phyloP scores from a whole-genome alignment of 192 early-diverging fungal genomes.

The Paraglomus occultum region DNA sequence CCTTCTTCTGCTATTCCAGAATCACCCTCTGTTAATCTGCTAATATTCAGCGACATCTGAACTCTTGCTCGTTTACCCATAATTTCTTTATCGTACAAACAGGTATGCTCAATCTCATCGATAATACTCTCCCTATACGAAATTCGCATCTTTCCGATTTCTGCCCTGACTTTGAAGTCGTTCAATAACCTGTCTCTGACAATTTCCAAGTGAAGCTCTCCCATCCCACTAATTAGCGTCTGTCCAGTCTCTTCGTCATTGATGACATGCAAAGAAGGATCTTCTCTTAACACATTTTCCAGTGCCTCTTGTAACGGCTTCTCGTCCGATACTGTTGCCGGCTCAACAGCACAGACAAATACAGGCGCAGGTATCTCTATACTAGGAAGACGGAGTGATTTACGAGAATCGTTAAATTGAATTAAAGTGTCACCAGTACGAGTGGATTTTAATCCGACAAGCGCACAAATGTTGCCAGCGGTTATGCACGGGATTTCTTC shows the following conservation, averaged over 20 bases:
- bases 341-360: conserved; percentile 77
- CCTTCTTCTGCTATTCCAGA: conserved; percentile 34
- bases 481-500: conserved; percentile 76
- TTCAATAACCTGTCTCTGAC: conserved; percentile 80
- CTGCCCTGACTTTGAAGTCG: conserved; percentile 72
- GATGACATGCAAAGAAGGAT: conserved; percentile 77
- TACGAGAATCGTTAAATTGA: conserved; percentile 51
- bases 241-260: conserved; percentile 86
- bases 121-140: conserved; percentile 77
- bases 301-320: conserved; percentile 70
- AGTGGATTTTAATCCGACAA: conserved; percentile 80
- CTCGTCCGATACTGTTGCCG: conserved; percentile 75
- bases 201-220: conserved; percentile 92
- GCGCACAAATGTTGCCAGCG: conserved; percentile 82
- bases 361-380: conserved; percentile 85
- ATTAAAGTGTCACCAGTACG: conserved; percentile 85
- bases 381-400: conserved; percentile 59
- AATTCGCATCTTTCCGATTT: conserved; percentile 84
- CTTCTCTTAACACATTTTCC: conserved; percentile 73
- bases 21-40: conserved; percentile 46
- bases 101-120: conserved; percentile 34
- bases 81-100: conserved; percentile 66
- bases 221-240: conserved; percentile 87
- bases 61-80: conserved; percentile 66
- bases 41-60: conserved; percentile 53